Evolutionary conservation across 1,284 basidiomycete genomes (phyloP).

Genomic region (Irpex sp.): DNA sequence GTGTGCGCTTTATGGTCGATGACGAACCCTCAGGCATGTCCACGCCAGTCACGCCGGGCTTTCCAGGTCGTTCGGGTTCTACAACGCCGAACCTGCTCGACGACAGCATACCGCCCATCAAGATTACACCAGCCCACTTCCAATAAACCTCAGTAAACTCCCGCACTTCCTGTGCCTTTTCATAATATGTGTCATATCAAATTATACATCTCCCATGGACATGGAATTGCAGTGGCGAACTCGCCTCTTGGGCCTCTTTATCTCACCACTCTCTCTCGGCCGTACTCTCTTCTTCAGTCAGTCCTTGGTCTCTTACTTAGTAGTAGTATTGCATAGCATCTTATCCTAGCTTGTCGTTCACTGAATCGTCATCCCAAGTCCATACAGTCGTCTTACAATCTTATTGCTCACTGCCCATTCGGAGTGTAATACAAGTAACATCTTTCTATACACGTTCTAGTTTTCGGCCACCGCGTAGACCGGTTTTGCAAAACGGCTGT

Average conservation of each 20-base stretch:
- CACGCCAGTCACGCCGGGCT: too few species aligned
- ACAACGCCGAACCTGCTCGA: too few species aligned
- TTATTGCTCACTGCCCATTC: slow-evolving; percentile 3
- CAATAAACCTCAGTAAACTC: too few species aligned
- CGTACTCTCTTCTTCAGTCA: neutral
- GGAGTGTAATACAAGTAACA: slow-evolving; percentile 6
- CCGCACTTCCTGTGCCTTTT: too few species aligned
- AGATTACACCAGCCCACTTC: too few species aligned
- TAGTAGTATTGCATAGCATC: neutral
- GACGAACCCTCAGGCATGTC: too few species aligned
- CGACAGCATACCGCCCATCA: too few species aligned
- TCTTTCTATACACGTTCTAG: neutral
- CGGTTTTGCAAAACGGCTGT: neutral
- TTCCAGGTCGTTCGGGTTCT: too few species aligned
- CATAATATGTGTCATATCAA: neutral
- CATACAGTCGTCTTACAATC: neutral
- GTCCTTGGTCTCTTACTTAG: neutral
- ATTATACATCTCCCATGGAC: neutral
- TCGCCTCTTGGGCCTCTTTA: neutral
- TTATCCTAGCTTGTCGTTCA: neutral
- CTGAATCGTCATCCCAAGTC: neutral
- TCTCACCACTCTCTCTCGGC: neutral
- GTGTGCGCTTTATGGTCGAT: too few species aligned
- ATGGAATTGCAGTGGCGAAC: neutral
- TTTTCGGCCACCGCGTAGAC: neutral